Evolutionary conservation across 345 rosid genomes (phyloP), one percentile per base, ranked within the genome.

Genomic region (Dipteronia dyeriana): DNA sequence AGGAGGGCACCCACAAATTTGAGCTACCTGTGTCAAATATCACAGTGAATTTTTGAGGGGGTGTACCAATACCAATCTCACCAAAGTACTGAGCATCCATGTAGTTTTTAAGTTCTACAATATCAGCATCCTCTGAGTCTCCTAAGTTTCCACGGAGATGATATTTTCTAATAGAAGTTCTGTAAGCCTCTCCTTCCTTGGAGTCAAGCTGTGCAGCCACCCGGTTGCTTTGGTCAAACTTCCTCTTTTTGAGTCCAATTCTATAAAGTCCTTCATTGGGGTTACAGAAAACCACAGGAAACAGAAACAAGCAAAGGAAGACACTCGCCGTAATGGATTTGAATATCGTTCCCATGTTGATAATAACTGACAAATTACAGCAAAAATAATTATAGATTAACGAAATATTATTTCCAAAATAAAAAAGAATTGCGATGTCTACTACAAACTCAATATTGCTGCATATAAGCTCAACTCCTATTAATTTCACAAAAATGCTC

Each of bases 1-100:
- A 82, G 63, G 99, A 95, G 25, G 99, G 99, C 45, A 95, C 97
- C 99, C 99, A 95, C 73, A 93, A 80, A 77, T 95, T 93, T 77
- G 99, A 91, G 84, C 99, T 95, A 41, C 99, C 98, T 0, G 99
- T 93, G 81, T 95, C 98, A 57, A 95, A 95, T 62, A 95, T 92
- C 85, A 93, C 99, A 0, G 93, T 92, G 75, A 95, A 95, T 49
- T 86, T 93, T 82, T 95, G 99, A 7, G 94, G 89, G 23, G 98
- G 99, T 47, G 92, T 87, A 25, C 99, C 98, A 29, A 93, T 83
- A 54, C 93, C 92, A 79, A 93, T 92, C 84, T 93, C 97, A 81
- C 98, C 98, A 82, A 87, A 93, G 73, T 95, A 95, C 75, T 93
- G 99, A 84, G 98, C 98, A 87, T 93, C 95, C 93, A 95, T 71